Base-by-base conservation (phyloP, 2,329 filamentous ascomycete species). In the Talaromyces rugulosus region DNA sequence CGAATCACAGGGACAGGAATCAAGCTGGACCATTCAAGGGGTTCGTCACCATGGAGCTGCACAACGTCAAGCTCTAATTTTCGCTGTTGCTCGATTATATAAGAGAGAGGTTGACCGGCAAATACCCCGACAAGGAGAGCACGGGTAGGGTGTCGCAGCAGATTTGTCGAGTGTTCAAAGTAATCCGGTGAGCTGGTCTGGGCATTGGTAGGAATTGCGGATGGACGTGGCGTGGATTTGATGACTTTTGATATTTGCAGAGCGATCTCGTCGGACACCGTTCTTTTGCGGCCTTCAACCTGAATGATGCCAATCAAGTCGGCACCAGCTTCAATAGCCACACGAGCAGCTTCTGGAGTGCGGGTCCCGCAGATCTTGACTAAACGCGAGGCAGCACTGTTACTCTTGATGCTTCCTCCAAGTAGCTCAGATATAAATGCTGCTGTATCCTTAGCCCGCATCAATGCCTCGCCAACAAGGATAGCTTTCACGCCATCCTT, bases 331-430 rank as follows among this genome's bases (percentile, higher is more conserved):
- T 93, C 87, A 54, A 96, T 86, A 16, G 95, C 95, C 64, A 87
- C 85, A 60, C 85, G 82, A 5, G 95, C 95, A 16, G 89, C 92
- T 71, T 96, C 91, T 9, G 88, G 83, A 63, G 87, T 92, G 62
- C 94, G 85, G 8, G 93, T 98, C 5, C 95, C 95, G 74, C 95
- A 99, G 28, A 99, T 96, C 79, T 99, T 99, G 66, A 97, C 92
- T 33, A 95, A 81, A 1, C 91, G 81, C 71, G 80, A 58, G 66
- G 40, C 53, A 4, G 55, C 34, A 31, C 64, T 61, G 33, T 69
- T 67, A 30, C 18, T 33, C 56, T 63, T 62, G 58, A 59, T 66
- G 23, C 74, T 74, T 36, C 81, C 81, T 44, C 91, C 88, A 67
- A 96, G 90, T 28, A 99, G 85, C 69, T 93, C 85, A 36, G 86